Evolutionary conservation across 208 protist genomes (phyloP), one percentile per base, ranked within the genome.

Genomic region (Crithidia expoeki): DNA sequence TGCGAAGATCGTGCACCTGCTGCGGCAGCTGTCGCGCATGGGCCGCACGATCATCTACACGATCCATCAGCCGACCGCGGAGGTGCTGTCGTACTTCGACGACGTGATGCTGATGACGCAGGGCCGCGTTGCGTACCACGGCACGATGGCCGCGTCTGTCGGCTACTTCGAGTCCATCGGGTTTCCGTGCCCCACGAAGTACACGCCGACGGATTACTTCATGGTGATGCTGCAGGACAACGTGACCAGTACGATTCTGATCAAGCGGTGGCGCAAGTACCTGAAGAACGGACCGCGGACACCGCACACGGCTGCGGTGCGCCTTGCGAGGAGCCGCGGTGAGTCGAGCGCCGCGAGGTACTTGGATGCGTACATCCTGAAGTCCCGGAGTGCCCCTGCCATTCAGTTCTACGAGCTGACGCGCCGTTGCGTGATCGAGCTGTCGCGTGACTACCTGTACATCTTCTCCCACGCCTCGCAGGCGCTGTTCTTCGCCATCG

Each of bases 61-160:
- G 23, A 98, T 98, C 73, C 97, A 98, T 66, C 96, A 98, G 82
- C 36, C 97, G n/a, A 89, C 84, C 4, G 82, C 86, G 10, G 89
- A 96, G 55, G 83, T 97, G 56, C 92, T 98, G 53, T 70, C 42
- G 17, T 76, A 88, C 60, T 98, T 98, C 82, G 95, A 98, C 56
- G 80, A 97, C 36, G 53, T 98, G 21, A 86, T 98, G 77, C 79
- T 98, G 42, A 74, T 98, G 62, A 79, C 72, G 25, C 60, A 81
- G 40, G 97, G 97, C 30, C 71, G 72, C 19, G 80, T 87, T 51
- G 85, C 83, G 27, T 98, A 96, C 80, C 84, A 91, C 76, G 96
- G 96, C 28, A 79, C 82, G 32, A 89, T 86, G 79, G 47, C 49
- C 28, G 79, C 89, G 23, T 75, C 83, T 17, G 5, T 94, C 52